Base-by-base conservation (phyloP, 2,329 filamentous ascomycete species). In the Cladorrhinum sp. region DNA sequence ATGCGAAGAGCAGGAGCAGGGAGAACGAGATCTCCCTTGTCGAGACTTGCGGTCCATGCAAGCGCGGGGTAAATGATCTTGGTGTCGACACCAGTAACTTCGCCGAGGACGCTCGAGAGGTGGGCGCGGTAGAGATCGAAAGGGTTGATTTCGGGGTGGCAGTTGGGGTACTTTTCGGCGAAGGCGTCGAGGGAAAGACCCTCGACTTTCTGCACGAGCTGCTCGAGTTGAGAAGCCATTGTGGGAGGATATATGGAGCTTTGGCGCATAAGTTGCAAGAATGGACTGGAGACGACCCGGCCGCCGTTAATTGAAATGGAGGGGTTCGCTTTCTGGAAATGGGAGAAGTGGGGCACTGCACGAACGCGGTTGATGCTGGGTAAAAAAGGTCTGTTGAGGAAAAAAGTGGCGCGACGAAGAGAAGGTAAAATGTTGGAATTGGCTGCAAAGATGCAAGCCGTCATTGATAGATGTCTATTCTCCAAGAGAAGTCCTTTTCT, bases 21-120 rank as follows among this genome's bases (percentile, higher is more conserved):
- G 52, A 96, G 76, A 57, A 90, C 84, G 68, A 96, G 77, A 75
- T 96, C 92, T 53, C 92, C 92, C 79, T 93, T 92, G 66, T 95
- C 91, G 21, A 92, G 80, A 39, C 87, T 85, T 64, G 85, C 80
- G 4, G 91, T 94, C 90, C 90, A 94, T 77, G 89, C 84, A 48
- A 96, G 78, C 39, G 86, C 86, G 24, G 86, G 85, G 76, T 90
- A 92, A 72, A 96, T 87, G 68, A 92, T 85, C 58, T 82, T 79
- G 33, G 81, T 73, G 61, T 91, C 88, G 26, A 91, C 88, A 21
- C 88, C 89, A 2, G 88, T 90, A 62, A 92, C 82, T 20, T 84
- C 78, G 33, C 84, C 78, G 46, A 96, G 77, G 54, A 90, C 78
- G 48, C 87, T 80, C 64, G 89, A 87, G 65, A 96, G 84, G 73